A percentile compares a stretch with the other conserved stretches of the same genome.
phyloP scores from a whole-genome alignment of 805 yeast genomes.

The Wickerhamomyces sydowiorum region DNA sequence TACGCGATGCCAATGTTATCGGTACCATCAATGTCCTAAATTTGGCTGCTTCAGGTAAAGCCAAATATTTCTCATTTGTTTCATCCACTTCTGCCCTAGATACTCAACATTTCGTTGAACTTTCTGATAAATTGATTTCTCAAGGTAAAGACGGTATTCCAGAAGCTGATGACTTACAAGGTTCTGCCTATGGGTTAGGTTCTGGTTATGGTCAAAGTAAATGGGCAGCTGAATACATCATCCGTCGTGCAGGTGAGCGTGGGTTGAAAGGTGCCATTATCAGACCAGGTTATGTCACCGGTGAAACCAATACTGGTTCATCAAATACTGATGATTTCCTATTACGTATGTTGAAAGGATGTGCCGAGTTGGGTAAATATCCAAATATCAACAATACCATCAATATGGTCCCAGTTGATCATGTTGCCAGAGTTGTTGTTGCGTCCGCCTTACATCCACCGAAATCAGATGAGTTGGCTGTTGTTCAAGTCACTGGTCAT shows the following conservation, averaged over 20 bases:
- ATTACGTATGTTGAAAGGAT: conserved; percentile 90
- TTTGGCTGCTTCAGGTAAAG: conserved; percentile 66
- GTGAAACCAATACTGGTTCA: conserved; percentile 77
- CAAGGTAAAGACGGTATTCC: conserved; percentile 68
- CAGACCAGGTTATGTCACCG: conserved; percentile 96
- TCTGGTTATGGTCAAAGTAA: conserved; percentile 97
- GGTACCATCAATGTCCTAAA: conserved; percentile 81
- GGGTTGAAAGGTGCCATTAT: conserved; percentile 88
- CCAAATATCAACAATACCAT: conserved; percentile 87
- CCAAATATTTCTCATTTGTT: conserved; percentile 85
- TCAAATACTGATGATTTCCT: conserved; percentile 96
- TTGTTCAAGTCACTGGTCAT: conserved; percentile 96
- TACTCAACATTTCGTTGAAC: conserved; percentile 68
- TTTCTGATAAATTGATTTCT: conserved; percentile 65
- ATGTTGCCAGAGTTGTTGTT: conserved; percentile 87
- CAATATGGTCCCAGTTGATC: conserved; percentile 97
- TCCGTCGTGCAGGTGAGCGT: conserved; percentile 79
- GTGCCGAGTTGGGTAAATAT: conserved; percentile 76
- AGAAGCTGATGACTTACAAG: conserved; percentile 79
- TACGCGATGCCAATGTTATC: conserved; percentile 90
- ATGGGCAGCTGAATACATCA: conserved; percentile 93
- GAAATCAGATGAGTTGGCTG: conserved; percentile 43
- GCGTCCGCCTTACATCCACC: conserved; percentile 83
- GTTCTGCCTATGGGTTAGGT: conserved; percentile 76
- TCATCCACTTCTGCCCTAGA: conserved; percentile 94